Percentiles rank a stretch among this genome's conserved stretches.
phyloP scores from a whole-genome alignment of 2,329 filamentous ascomycete genomes.

The Fusarium nematophilum region DNA sequence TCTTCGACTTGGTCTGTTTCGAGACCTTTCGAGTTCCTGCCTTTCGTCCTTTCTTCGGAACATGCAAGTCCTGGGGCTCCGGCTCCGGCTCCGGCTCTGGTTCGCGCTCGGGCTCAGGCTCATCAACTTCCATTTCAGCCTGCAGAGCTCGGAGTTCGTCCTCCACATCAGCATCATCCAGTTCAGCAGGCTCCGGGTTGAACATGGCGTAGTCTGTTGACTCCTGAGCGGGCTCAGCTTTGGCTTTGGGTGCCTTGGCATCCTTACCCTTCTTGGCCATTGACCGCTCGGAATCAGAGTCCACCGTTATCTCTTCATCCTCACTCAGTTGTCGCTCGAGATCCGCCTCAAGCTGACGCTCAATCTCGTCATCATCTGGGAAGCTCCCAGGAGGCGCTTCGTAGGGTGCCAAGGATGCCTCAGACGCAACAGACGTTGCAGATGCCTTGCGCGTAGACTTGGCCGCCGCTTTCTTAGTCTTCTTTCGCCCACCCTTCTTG shows the following conservation, averaged over 20 bases:
- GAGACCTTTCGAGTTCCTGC: conserved; percentile 62
- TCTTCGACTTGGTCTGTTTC: conserved; percentile 62
- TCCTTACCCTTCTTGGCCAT: conserved; percentile 47
- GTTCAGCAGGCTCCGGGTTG: conserved; percentile 57
- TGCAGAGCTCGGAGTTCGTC: conserved; percentile 63
- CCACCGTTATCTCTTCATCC: conserved; percentile 60
- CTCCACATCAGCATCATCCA: conserved; percentile 62
- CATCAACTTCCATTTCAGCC: conserved; percentile 59
- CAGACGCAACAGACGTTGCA: conserved; percentile 63
- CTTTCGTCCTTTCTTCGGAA: conserved; percentile 68
- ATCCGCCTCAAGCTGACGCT: conserved; percentile 73
- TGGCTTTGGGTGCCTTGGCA: conserved; percentile 45
- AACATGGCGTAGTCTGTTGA: conserved; percentile 63
- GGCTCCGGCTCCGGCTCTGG: conserved; percentile 22
- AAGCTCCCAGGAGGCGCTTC: conserved; percentile 54
- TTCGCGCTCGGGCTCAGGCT: conserved; percentile 13
- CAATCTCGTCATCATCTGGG: conserved; percentile 73
- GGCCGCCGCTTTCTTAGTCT: conserved; percentile 57
- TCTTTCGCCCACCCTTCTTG: conserved; percentile 49
- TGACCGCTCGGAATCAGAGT: conserved; percentile 59
- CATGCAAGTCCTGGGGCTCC: conserved; percentile 51
- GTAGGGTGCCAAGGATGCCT: conserved; percentile 61
- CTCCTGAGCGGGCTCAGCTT: conserved; percentile 41
- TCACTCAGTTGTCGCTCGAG: conserved; percentile 68
- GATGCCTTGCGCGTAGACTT: conserved; percentile 54